phyloP scores from a whole-genome alignment of 1,284 basidiomycete genomes.

The Gomphus bonarii region DNA sequence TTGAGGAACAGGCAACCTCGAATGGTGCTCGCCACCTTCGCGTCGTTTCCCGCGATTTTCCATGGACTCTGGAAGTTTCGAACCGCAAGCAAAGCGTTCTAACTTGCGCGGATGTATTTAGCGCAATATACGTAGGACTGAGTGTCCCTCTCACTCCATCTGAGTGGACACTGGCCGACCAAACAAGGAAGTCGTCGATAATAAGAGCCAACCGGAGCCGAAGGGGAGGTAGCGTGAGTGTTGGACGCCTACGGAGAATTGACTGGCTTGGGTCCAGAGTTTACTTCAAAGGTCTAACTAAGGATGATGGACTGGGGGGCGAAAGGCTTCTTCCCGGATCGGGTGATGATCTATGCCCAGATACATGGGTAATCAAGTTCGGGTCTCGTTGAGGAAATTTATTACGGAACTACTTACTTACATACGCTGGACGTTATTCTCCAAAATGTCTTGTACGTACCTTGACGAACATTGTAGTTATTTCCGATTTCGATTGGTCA shows the following conservation, averaged over 20 bases:
- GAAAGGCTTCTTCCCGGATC: conserved; percentile 33
- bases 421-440: not conserved
- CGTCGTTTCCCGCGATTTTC: conserved; percentile 14
- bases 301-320: conserved; percentile 42
- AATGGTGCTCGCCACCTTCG: conserved; percentile 12
- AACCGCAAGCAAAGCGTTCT: conserved; percentile 17
- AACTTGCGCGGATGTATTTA: conserved; percentile 43
- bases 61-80: conserved; percentile 15
- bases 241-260: conserved; percentile 34
- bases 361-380: conserved; percentile 31
- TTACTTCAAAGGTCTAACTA: conserved; percentile 47
- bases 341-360: conserved; percentile 19
- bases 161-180: conserved; percentile 46
- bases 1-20: conserved; percentile 4
- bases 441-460: not conserved
- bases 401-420: not conserved
- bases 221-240: conserved; percentile 19
- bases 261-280: conserved; percentile 47
- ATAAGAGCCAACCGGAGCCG: conserved; percentile 28
- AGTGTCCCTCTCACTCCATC: conserved; percentile 44
- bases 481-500: conserved; percentile 3
- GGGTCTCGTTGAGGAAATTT: conserved; percentile 12
- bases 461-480: not conserved
- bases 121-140: conserved; percentile 35
- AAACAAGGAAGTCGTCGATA: conserved; percentile 25